Percentiles rank a stretch among this genome's conserved stretches.
Conservation (phyloP, 768 basidiomycete species). For the Xerocomellus intermedius region DNA sequence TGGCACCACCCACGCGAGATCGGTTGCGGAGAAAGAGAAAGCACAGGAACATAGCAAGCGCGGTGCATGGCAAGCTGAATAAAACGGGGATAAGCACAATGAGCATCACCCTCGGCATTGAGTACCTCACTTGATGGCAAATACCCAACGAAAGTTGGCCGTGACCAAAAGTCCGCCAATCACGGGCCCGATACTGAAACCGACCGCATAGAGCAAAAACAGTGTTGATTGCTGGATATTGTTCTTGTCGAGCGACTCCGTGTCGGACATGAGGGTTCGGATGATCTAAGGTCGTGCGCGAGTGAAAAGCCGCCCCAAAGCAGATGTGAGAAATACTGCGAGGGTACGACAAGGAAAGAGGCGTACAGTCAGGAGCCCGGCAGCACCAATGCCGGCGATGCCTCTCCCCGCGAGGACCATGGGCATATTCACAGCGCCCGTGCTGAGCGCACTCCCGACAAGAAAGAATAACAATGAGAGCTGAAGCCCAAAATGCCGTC, state of each 20-base stretch:
- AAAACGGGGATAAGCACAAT: neutral
- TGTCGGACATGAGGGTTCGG: conserved; percentile 45
- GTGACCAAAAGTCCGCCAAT: conserved; percentile 41
- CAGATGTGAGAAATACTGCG: neutral
- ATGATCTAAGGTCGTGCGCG: conserved; percentile 30
- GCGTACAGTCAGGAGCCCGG: conserved; percentile 38
- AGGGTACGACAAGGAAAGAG: neutral
- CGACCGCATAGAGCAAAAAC: conserved; percentile 44
- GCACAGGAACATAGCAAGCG: conserved; percentile 37
- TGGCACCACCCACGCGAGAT: conserved; percentile 16
- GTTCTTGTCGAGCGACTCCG: conserved; percentile 40
- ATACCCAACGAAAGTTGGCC: conserved; percentile 51
- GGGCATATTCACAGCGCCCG: conserved; percentile 44
- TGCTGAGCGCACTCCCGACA: conserved; percentile 46
- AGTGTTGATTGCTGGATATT: conserved; percentile 41
- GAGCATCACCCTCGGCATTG: neutral
- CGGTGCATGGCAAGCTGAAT: conserved; percentile 40
- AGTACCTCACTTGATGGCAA: conserved; percentile 48
- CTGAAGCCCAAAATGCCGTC: conserved; percentile 48
- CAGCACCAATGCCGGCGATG: conserved; percentile 49
- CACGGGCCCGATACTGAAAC: conserved; percentile 44
- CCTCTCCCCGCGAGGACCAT: conserved; percentile 48
- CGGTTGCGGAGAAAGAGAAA: conserved; percentile 42
- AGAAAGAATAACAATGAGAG: conserved; percentile 44
- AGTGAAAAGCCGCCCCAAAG: neutral